These are phyloP conservation scores for Pseudodiploospora longispora DNA, from an alignment of 2,329 filamentous ascomycete genomes.

Conservation along the genomic window DNA sequence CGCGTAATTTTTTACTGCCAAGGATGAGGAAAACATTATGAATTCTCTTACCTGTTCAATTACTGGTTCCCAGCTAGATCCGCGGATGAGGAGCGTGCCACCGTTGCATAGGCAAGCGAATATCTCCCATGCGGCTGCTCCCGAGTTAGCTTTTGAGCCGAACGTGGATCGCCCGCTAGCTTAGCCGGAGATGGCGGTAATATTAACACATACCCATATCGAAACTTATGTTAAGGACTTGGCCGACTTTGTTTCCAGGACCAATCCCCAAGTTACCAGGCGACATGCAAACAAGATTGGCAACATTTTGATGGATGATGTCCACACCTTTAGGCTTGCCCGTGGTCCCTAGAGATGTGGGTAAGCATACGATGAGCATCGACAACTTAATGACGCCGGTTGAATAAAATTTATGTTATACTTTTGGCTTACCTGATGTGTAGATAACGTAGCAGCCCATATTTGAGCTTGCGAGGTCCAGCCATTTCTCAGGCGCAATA, in stretches of 20 bases:
- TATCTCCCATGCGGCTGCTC: slow-evolving; percentile 51
- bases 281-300: slow-evolving; percentile 42
- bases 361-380: too few species aligned
- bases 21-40: neutral
- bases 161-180: too few species aligned
- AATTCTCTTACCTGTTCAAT: slow-evolving; percentile 31
- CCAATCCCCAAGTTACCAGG: slow-evolving; percentile 44
- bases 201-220: slow-evolving; percentile 45
- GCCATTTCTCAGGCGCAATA: slow-evolving; percentile 7
- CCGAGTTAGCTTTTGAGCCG: slow-evolving; percentile 1
- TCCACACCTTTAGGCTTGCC: slow-evolving; percentile 52
- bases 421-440: slow-evolving; percentile 36
- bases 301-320: slow-evolving; percentile 46
- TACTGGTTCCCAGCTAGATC: slow-evolving; percentile 39
- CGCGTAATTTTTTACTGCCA: neutral
- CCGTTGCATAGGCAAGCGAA: slow-evolving; percentile 49
- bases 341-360: slow-evolving; percentile 34
- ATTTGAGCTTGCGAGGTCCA: slow-evolving; percentile 27
- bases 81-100: slow-evolving; percentile 45
- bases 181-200: neutral
- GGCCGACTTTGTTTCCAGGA: slow-evolving; percentile 43
- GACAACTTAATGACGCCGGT: too few species aligned
- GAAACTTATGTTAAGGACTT: slow-evolving; percentile 50
- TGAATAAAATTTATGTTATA: too few species aligned
- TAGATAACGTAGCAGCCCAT: slow-evolving; percentile 43